Evolutionary conservation across 768 basidiomycete species (phyloP).

Genomic region (Cubamyces lactineus): DNA sequence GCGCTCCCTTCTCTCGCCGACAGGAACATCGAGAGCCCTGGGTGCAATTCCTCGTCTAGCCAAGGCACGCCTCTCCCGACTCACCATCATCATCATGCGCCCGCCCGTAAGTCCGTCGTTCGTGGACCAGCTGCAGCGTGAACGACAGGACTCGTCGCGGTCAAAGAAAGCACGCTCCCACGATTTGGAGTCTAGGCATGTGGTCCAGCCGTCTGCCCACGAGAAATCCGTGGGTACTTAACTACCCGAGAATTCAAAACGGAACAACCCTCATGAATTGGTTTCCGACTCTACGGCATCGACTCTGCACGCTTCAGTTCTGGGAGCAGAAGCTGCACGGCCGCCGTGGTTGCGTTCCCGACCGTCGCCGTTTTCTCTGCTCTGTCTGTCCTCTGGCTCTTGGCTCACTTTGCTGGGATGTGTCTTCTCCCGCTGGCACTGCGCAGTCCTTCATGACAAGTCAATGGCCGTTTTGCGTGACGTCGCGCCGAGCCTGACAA

Average conservation of each 20-base stretch:
- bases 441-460: slow-evolving; percentile 18
- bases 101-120: background rate
- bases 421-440: slow-evolving; percentile 21
- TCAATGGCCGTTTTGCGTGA: slow-evolving; percentile 8
- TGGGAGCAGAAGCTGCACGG: slow-evolving; percentile 19
- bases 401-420: slow-evolving; percentile 18
- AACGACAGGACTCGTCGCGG: background rate
- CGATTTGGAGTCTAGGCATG: slow-evolving; percentile 5
- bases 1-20: background rate
- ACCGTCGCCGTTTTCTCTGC: slow-evolving; percentile 13
- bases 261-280: slow-evolving; percentile 14
- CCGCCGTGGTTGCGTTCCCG: slow-evolving; percentile 18
- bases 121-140: background rate
- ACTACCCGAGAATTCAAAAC: slow-evolving; percentile 15
- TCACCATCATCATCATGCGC: background rate
- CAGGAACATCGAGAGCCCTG: background rate
- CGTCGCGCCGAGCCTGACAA: slow-evolving; percentile 18
- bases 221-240: slow-evolving; percentile 1
- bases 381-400: background rate
- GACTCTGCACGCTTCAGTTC: slow-evolving; percentile 8
- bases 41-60: slow-evolving; percentile 9
- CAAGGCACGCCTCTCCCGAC: slow-evolving; percentile 12
- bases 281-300: slow-evolving; percentile 13
- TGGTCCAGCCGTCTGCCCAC: background rate
- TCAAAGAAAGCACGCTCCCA: background rate